Percentiles rank a stretch among this genome's conserved stretches.
Evolutionary conservation across 495 filamentous ascomycete species (phyloP).

Genomic region (Pyrenula massariospora): DNA sequence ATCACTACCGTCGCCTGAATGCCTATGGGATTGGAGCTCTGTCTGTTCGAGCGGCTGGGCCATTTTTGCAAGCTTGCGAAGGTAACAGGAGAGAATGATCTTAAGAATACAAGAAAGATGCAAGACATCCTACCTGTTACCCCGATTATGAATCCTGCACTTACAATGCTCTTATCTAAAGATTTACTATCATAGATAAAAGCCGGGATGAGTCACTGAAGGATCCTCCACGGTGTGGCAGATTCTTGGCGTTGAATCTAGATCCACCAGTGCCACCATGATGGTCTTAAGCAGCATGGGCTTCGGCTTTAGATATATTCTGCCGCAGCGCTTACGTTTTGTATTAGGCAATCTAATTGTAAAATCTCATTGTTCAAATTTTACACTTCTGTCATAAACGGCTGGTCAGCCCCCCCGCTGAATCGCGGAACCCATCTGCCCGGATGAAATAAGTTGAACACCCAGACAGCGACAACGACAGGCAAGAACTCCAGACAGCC

Average conservation of each 20-base stretch:
- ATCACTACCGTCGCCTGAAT: neutral
- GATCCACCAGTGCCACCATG: neutral
- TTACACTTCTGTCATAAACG: neutral
- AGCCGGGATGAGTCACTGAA: no score
- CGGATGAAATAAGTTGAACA: slow-evolving; percentile 35
- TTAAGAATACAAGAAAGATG: no score
- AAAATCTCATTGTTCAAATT: no score
- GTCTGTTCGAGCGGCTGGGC: neutral
- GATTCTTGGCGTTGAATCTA: neutral
- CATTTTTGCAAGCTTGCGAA: neutral
- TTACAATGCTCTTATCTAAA: no score
- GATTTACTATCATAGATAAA: no score
- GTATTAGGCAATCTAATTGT: no score
- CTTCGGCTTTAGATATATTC: no score
- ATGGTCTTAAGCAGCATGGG: neutral
- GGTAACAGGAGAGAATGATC: no score
- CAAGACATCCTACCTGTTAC: no score
- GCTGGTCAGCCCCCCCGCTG: neutral
- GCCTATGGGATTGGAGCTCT: neutral
- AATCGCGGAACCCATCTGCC: slow-evolving; percentile 17
- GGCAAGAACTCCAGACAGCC: slow-evolving; percentile 41
- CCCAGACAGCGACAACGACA: slow-evolving; percentile 29
- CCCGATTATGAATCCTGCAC: no score
- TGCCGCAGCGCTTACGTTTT: no score
- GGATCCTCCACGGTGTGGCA: no score